A percentile compares a stretch with the other conserved stretches of the same genome.
Conservation (phyloP, 495 filamentous ascomycete genomes). For the Corynascus novoguineensis region DNA sequence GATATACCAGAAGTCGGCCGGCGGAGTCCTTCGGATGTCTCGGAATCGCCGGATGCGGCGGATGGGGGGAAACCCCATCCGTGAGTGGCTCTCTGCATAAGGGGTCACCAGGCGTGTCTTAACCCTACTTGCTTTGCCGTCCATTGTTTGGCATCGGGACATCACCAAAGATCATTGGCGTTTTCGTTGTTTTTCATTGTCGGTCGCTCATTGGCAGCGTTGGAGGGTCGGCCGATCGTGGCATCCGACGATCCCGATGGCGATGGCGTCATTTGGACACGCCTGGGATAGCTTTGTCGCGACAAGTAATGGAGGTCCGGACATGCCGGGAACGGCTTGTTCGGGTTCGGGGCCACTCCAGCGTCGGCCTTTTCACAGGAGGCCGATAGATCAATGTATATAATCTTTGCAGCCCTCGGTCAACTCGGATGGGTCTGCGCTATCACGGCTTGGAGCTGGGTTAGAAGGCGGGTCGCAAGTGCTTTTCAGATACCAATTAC, state of each 20-base stretch:
- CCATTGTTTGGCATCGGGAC: neutral
- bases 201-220: neutral
- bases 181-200: neutral
- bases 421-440: neutral
- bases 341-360: neutral
- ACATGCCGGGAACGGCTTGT: neutral
- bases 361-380: neutral
- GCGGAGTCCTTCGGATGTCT: neutral
- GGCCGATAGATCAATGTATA: neutral
- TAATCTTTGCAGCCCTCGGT: neutral
- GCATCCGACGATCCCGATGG: constrained; percentile 1
- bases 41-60: neutral
- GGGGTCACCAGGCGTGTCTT: neutral
- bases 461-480: neutral
- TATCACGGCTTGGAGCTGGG: neutral
- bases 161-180: neutral
- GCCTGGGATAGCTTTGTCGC: neutral
- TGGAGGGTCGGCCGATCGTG: neutral
- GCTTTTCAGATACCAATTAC: constrained; percentile 5
- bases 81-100: neutral
- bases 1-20: neutral
- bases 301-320: neutral
- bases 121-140: neutral
- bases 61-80: neutral
- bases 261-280: neutral